phyloP scores from a whole-genome alignment of 1,284 basidiomycete species.

The Naganishia liquefaciens region DNA sequence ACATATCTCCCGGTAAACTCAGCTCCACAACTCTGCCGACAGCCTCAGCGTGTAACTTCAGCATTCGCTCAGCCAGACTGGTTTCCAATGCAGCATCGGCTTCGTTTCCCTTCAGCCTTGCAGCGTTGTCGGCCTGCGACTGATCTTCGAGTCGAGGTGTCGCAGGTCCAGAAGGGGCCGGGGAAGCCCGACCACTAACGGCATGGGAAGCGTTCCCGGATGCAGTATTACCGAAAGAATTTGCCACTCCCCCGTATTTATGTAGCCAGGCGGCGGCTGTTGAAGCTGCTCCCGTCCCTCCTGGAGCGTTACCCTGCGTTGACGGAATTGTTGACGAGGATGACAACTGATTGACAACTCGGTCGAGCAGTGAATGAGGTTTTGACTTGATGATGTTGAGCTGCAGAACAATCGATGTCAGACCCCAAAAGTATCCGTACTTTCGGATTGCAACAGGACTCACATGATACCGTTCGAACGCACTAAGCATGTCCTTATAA shows the following conservation, averaged over 20 bases:
- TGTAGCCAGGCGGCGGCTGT: conserved; percentile 62
- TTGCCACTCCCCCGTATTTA: conserved; percentile 53
- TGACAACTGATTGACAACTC: conserved; percentile 87
- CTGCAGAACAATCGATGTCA: conserved; percentile 49
- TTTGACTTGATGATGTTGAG: conserved; percentile 77
- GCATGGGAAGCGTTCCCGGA: conserved; percentile 6
- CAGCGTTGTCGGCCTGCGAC: not conserved
- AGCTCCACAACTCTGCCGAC: conserved; percentile 89
- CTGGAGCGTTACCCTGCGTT: conserved; percentile 61
- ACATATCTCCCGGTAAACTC: conserved; percentile 77
- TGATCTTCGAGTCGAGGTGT: conserved; percentile 17
- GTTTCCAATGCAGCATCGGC: conserved; percentile 78
- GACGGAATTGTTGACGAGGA: conserved; percentile 61
- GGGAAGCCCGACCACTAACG: conserved; percentile 35
- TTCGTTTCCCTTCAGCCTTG: conserved; percentile 70
- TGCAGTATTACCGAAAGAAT: conserved; percentile 23
- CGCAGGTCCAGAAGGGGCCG: conserved; percentile 23
- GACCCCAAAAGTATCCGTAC: not conserved
- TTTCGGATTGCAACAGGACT: conserved; percentile 44
- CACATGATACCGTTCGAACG: conserved; percentile 89
- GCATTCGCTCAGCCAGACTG: conserved; percentile 78
- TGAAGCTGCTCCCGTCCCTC: conserved; percentile 60
- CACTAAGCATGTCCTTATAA: conserved; percentile 71
- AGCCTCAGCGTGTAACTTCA: conserved; percentile 95
- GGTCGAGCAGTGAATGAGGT: conserved; percentile 79